Conservation (phyloP, 495 filamentous ascomycete species). For the Penicillium canariense region DNA sequence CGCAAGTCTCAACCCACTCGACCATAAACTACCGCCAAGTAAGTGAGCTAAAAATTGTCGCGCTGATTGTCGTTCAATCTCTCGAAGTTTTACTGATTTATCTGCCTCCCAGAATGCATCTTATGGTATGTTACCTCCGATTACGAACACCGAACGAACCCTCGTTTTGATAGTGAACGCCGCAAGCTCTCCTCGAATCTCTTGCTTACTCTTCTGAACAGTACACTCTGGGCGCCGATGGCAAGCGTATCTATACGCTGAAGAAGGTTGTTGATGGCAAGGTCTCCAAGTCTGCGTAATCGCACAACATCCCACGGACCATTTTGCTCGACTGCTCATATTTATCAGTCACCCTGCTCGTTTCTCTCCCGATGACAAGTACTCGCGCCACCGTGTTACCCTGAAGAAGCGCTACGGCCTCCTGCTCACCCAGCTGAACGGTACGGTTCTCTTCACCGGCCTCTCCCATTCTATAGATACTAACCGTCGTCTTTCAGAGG, state of each 20-base stretch:
- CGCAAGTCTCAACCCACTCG: slow-evolving; percentile 5
- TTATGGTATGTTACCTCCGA: slow-evolving; percentile 41
- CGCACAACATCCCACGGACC: neutral
- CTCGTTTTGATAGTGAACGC: slow-evolving; percentile 2
- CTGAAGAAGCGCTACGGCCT: slow-evolving; percentile 89
- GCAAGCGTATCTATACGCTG: slow-evolving; percentile 81
- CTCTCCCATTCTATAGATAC: too few species aligned
- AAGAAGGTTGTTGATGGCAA: slow-evolving; percentile 59
- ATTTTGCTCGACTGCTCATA: neutral
- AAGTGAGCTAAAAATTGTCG: slow-evolving; percentile 10
- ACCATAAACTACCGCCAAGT: slow-evolving; percentile 30
- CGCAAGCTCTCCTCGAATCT: neutral
- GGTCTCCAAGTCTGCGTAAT: slow-evolving; percentile 80
- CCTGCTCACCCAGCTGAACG: slow-evolving; percentile 77
- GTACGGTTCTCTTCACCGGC: too few species aligned
- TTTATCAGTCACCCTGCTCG: slow-evolving; percentile 71
- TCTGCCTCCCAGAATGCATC: slow-evolving; percentile 47
- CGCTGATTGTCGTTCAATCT: neutral
- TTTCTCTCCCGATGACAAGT: slow-evolving; percentile 97
- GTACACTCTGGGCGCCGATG: slow-evolving; percentile 75
- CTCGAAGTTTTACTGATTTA: slow-evolving; percentile 17
- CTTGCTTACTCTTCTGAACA: slow-evolving; percentile 20
- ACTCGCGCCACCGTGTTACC: slow-evolving; percentile 87
- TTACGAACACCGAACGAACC: slow-evolving; percentile 1
- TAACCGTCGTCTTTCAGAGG: too few species aligned